Evolutionary conservation across 1,284 basidiomycete genomes (phyloP).

Genomic region (Ganoderma lucidum): DNA sequence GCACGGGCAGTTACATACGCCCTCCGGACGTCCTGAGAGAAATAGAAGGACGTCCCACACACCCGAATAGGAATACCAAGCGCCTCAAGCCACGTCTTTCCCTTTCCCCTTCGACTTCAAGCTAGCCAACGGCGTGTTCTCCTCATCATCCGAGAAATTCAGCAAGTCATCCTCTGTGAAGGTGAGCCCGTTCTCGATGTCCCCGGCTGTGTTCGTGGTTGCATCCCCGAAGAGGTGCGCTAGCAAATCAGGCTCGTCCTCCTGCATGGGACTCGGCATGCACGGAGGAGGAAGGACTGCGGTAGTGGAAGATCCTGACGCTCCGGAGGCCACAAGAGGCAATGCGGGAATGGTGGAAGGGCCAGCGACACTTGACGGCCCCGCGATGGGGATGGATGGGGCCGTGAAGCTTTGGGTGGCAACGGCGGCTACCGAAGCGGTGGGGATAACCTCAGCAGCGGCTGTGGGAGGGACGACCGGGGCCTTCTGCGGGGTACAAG

Average conservation of each 20-base stretch:
- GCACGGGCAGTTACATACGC: slow-evolving; percentile 1
- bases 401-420: neutral
- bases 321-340: neutral
- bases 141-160: neutral
- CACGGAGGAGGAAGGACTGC: neutral
- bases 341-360: neutral
- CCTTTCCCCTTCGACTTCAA: neutral
- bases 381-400: neutral
- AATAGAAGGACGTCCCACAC: neutral
- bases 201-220: no score
- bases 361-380: neutral
- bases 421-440: neutral
- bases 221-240: no score
- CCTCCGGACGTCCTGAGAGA: neutral
- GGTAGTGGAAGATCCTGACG: no score
- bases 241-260: neutral
- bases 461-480: neutral
- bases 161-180: neutral
- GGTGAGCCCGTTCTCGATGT: no score
- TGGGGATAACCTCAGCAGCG: neutral
- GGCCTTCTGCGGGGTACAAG: neutral
- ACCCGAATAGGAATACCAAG: neutral
- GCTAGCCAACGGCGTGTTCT: neutral
- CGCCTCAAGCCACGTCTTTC: neutral
- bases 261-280: neutral